Evolutionary conservation across 441 rosid species (phyloP).

Genomic region (Euphorbia corollata): DNA sequence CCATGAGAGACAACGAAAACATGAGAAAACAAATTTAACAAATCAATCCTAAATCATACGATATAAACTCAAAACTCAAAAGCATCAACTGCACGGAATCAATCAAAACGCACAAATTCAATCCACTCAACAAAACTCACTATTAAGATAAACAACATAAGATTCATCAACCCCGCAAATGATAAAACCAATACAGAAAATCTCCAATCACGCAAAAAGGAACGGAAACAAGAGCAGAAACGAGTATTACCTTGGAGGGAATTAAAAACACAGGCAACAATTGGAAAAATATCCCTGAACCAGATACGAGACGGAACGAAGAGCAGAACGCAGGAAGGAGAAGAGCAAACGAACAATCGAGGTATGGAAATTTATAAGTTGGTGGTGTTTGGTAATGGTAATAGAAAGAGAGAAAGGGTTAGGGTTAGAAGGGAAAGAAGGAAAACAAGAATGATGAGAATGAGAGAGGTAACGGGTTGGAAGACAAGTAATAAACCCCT

Average conservation of each 20-base stretch:
- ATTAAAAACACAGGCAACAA: background rate
- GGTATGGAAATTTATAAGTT: background rate
- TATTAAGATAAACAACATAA: constrained; percentile 3
- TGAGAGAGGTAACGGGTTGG: constrained; percentile 33
- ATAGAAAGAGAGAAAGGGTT: constrained; percentile 20
- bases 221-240: background rate
- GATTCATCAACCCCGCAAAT: constrained; percentile 13
- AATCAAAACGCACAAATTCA: background rate
- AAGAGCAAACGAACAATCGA: constrained; percentile 1
- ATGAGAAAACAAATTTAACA: background rate
- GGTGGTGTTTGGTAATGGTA: constrained; percentile 13
- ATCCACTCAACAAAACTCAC: background rate
- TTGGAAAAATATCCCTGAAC: background rate
- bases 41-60: constrained; percentile 11
- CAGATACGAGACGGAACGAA: constrained; percentile 16
- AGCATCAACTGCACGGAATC: too few relatives aligned
- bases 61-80: background rate
- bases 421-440: constrained; percentile 37
- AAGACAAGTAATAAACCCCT: constrained; percentile 26
- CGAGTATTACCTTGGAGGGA: constrained; percentile 21
- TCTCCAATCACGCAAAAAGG: constrained; percentile 4
- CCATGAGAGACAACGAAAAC: constrained; percentile 16
- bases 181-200: background rate
- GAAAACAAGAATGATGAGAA: constrained; percentile 19
- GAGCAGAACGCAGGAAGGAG: constrained; percentile 10